Base-by-base conservation (phyloP, 2,329 filamentous ascomycete species). In the Orbilia quercus region DNA sequence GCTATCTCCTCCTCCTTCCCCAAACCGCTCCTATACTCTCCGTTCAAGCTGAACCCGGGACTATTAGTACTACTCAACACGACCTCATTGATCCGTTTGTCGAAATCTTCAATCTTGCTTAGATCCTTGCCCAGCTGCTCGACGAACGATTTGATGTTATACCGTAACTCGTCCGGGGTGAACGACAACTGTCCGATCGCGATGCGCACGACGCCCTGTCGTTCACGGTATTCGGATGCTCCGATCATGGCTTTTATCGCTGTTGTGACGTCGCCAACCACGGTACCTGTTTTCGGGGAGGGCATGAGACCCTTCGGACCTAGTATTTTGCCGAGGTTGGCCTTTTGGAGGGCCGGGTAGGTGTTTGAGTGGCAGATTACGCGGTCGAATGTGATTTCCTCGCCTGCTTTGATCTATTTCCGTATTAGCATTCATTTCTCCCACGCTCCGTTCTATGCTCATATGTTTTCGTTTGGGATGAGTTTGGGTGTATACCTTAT, bases 221-320 rank as follows among this genome's bases (percentile, higher is more conserved):
- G 86, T 83, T 99, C 95, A 79, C 92, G 88, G 82, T 96, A 99
- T 77, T 93, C 88, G 59, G 89, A 91, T 60, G 89, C 91, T 74
- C 94, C 92, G 12, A 92, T 88, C 81, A 96, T 88, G 76, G 94
- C 91, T 78, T 86, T 87, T 78, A 99, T 90, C 34, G 88, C 85
- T n/a, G 84, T 81, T 60, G 85, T 85, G 14, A 96, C 86, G 79
- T 96, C 90, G 79, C 86, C 89, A 22, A 96, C 92, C 64, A 99
- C 90, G 0, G 95, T 98, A 76, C 92, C 92, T 75, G 88, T 88
- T 84, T 96, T 96, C 72, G 86, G 83, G 80, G 87, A 96, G 4
- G 95, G 95, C 95, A 99, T 98, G 79, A 99, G 82, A 1, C 93
- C 93, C 81, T 87, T 89, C 48, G 96, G 95, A 78, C 95, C 95